Percentiles rank a stretch among this genome's conserved stretches.
phyloP scores from a whole-genome alignment of 2,329 filamentous ascomycete species.

The Cordyceps fumosorosea region DNA sequence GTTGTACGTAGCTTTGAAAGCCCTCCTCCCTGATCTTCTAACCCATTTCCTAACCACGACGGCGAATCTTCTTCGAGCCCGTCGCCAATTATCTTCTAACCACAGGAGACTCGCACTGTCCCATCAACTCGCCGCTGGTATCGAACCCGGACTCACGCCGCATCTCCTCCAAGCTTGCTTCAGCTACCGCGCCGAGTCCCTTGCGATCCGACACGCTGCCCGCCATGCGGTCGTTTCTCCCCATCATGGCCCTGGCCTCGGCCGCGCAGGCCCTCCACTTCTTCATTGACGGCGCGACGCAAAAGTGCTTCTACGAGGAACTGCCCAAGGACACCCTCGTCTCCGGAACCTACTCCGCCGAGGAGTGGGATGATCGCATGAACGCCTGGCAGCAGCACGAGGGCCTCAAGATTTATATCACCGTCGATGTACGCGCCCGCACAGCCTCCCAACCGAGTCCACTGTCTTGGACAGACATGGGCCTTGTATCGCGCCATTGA shows the following conservation, averaged over 20 bases:
- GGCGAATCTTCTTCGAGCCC: neutral
- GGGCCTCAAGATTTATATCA: conserved; percentile 78
- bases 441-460: neutral
- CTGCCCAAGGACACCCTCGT: conserved; percentile 95
- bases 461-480: neutral
- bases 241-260: conserved; percentile 59
- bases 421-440: conserved; percentile 62
- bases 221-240: conserved; percentile 54
- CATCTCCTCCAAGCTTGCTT: neutral
- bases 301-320: conserved; percentile 98
- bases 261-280: conserved; percentile 83
- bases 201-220: conserved; percentile 4
- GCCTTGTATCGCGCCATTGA: neutral
- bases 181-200: neutral
- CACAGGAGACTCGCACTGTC: neutral
- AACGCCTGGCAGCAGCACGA: conserved; percentile 66
- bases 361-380: conserved; percentile 70
- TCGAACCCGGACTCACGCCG: neutral
- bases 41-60: neutral
- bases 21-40: neutral
- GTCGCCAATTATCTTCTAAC: neutral
- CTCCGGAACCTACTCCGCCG: conserved; percentile 82
- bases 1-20: neutral
- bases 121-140: neutral
- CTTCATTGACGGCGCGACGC: conserved; percentile 77